Evolutionary conservation across 805 yeast genomes (phyloP).

Genomic region (Kregervanrija pseudodelftensis): DNA sequence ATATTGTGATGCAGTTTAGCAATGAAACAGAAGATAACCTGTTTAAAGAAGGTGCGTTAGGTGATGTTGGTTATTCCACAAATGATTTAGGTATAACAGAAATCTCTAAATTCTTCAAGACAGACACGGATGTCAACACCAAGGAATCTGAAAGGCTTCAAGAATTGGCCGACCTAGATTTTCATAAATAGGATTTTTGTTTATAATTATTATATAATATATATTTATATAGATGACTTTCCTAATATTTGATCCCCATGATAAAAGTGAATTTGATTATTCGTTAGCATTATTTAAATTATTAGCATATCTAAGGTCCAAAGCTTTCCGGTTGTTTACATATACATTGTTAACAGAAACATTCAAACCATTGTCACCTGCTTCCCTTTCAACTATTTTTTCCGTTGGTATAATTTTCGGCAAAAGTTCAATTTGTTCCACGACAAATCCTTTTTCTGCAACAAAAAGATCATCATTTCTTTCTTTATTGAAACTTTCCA

Average conservation of each 20-base stretch:
- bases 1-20: not conserved
- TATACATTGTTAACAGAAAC: not conserved
- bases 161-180: not conserved
- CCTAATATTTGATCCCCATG: no score
- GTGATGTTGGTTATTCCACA: not conserved
- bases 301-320: not conserved
- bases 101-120: no score
- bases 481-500: constrained; percentile 56
- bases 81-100: no score
- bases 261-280: no score
- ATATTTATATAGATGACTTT: no score
- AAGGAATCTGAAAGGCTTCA: not conserved
- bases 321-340: not conserved
- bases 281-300: no score
- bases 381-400: constrained; percentile 4
- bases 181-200: no score
- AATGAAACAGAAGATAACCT: constrained; percentile 3
- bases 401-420: constrained; percentile 44
- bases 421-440: constrained; percentile 62
- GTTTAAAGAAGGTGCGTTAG: not conserved
- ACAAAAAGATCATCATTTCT: constrained; percentile 51
- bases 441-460: constrained; percentile 77
- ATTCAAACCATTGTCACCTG: not conserved
- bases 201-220: no score
- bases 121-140: not conserved